These are phyloP conservation scores for Hyaloscypha bicolor DNA, from an alignment of 495 filamentous ascomycete species.

Conservation along the genomic window DNA sequence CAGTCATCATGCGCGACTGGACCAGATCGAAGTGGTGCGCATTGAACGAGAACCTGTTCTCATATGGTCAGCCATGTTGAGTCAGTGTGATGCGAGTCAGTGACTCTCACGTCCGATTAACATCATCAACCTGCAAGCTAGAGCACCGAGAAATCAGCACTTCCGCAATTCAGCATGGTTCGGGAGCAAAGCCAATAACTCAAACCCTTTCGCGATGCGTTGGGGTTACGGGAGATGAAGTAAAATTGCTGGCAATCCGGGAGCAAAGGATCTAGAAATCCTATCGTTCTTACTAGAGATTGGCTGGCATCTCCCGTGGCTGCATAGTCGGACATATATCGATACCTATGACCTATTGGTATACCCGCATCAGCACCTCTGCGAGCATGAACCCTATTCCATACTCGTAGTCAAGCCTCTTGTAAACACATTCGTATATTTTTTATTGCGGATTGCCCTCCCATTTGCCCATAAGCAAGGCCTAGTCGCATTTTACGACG, in stretches of 20 bases:
- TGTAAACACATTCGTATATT: background rate
- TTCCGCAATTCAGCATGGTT: too few species aligned
- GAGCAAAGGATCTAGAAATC: too few species aligned
- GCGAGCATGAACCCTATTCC: background rate
- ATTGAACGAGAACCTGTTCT: slow-evolving; percentile 66
- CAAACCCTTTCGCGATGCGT: too few species aligned
- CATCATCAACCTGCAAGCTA: slow-evolving; percentile 70
- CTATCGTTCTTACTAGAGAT: slow-evolving; percentile 49
- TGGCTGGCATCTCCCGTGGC: slow-evolving; percentile 67
- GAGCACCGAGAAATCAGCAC: too few species aligned
- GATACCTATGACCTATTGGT: slow-evolving; percentile 71
- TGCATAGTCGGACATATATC: slow-evolving; percentile 78
- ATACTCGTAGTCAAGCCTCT: background rate
- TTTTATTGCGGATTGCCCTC: background rate
- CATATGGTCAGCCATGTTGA: background rate
- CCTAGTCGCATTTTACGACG: background rate
- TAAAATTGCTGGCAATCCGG: too few species aligned
- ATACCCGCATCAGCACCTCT: background rate
- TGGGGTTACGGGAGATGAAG: too few species aligned
- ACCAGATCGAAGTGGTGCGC: slow-evolving; percentile 85
- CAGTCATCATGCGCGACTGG: slow-evolving; percentile 78
- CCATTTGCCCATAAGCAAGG: background rate
- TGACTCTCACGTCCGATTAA: slow-evolving; percentile 63
- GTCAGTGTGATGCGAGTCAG: background rate
- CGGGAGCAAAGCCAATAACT: too few species aligned